Percentiles rank a stretch among this genome's conserved stretches.
Evolutionary conservation across 148 eudicot genomes (phyloP).

Genomic region (Amaranthus cruentus): DNA sequence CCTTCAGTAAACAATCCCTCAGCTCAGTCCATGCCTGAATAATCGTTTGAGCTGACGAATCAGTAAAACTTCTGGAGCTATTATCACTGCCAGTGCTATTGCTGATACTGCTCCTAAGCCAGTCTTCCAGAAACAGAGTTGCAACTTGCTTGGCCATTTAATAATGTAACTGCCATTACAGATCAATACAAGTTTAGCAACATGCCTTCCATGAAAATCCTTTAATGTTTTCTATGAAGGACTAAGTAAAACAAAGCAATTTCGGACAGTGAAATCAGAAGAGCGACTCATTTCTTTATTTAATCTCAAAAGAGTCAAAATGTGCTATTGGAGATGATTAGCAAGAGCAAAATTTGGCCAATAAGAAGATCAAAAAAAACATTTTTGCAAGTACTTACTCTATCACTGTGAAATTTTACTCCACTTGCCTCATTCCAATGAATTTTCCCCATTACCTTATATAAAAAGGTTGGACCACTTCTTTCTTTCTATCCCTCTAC

Average conservation of each 20-base stretch:
- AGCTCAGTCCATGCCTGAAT: slow-evolving; percentile 93
- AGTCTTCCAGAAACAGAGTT: slow-evolving; percentile 72
- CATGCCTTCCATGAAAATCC: neutral
- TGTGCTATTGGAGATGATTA: neutral
- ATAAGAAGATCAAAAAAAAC: neutral
- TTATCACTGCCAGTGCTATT: slow-evolving; percentile 25
- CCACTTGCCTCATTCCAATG: too few relatives aligned
- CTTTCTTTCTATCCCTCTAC: too few relatives aligned
- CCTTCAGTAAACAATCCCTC: slow-evolving; percentile 56
- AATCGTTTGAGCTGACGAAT: slow-evolving; percentile 64
- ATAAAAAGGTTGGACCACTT: too few relatives aligned
- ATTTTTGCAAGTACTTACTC: too few relatives aligned
- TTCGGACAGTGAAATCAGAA: neutral
- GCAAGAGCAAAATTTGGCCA: neutral
- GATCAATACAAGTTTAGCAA: neutral
- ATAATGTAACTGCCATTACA: slow-evolving; percentile 3
- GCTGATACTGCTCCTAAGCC: slow-evolving; percentile 51
- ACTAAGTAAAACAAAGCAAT: neutral
- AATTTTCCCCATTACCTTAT: too few relatives aligned
- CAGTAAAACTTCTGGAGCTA: slow-evolving; percentile 27
- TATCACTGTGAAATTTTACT: too few relatives aligned
- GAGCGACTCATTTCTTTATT: neutral
- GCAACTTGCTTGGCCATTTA: slow-evolving; percentile 62
- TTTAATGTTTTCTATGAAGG: neutral
- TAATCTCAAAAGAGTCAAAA: neutral